phyloP scores from a whole-genome alignment of 176 grass and related monocot genomes.

The Oryza brachyantha region DNA sequence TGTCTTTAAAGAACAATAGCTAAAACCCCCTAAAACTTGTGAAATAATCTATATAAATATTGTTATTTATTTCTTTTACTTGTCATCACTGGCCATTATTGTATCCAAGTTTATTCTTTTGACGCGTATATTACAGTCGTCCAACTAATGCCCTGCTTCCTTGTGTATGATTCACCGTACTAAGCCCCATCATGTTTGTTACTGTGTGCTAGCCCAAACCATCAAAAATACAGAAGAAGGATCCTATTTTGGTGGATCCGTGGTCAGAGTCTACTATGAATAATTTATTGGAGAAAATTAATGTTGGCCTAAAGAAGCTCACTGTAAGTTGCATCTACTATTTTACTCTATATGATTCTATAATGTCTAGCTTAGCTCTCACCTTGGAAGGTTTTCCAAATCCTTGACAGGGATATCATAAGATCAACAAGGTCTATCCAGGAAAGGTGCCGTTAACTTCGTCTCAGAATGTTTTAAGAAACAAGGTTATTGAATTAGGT shows the following conservation, averaged over 20 bases:
- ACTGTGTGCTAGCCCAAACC: conserved; percentile 39
- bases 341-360: conserved; percentile 10
- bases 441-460: conserved; percentile 80
- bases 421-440: conserved; percentile 69
- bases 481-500: conserved; percentile 82
- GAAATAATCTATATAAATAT: not conserved
- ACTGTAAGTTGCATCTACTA: conserved; percentile 47
- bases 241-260: conserved; percentile 53
- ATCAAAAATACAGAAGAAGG: conserved; percentile 43
- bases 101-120: not conserved
- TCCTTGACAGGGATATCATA: conserved; percentile 71
- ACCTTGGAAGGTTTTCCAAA: conserved; percentile 19
- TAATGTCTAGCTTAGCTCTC: not conserved
- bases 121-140: conserved; percentile 4
- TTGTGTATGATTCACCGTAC: not conserved
- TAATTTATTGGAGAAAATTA: conserved; percentile 56
- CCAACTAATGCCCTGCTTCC: conserved; percentile 2
- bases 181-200: conserved; percentile 7
- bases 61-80: conserved; percentile 5
- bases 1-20: not conserved
- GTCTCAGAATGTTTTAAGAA: conserved; percentile 58
- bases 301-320: conserved; percentile 54
- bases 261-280: conserved; percentile 61
- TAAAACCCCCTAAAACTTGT: conserved; percentile 1
- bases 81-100: not conserved